phyloP scores from a whole-genome alignment of 73 alveolate species.

The Tetrahymena elliotti region DNA sequence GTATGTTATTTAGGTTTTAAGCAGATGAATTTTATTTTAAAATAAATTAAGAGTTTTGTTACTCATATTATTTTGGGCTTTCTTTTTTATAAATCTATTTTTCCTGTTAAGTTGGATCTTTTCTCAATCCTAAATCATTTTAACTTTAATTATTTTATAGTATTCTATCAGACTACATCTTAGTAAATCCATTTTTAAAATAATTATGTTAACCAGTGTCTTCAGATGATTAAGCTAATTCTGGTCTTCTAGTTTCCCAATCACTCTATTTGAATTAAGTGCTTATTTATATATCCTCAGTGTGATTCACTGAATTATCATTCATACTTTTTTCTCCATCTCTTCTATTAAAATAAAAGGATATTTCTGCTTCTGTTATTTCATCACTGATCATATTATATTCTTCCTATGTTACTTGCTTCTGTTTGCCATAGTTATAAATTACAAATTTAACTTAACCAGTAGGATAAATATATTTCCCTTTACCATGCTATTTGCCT shows the following conservation, averaged over 20 bases:
- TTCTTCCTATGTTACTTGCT: background rate
- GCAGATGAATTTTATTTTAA: background rate
- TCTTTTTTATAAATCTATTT: background rate
- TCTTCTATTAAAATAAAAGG: background rate
- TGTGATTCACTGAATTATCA: background rate
- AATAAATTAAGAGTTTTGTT: background rate
- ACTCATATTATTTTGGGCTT: background rate
- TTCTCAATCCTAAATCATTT: background rate
- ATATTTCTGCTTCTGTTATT: background rate
- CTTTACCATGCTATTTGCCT: constrained; percentile 43
- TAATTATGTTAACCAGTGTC: background rate
- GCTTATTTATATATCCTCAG: background rate
- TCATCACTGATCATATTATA: background rate
- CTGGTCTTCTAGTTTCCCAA: background rate
- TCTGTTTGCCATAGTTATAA: background rate
- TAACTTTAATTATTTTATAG: background rate
- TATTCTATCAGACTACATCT: background rate
- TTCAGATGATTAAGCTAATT: background rate
- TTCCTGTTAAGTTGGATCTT: background rate
- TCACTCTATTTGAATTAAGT: background rate
- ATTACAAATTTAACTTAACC: background rate
- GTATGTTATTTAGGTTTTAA: background rate
- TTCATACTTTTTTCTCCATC: background rate
- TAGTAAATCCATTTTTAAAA: background rate
- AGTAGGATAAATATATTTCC: background rate